Evolutionary conservation across 2,329 filamentous ascomycete species (phyloP), one percentile per base, ranked within the genome.

Genomic region (Colletotrichum salicis): DNA sequence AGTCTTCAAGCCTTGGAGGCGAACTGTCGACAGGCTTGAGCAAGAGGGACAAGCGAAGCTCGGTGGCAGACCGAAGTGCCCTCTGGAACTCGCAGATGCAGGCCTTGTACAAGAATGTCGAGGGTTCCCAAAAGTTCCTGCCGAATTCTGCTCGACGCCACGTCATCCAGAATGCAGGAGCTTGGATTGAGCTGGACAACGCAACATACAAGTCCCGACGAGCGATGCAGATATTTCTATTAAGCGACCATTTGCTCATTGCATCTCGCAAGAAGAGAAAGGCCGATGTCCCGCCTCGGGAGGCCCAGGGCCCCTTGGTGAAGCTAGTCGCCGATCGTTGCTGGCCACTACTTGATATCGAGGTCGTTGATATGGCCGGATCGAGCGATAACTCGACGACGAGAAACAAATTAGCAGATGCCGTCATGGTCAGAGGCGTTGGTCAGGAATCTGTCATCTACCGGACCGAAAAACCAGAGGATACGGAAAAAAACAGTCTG

Each of bases 151-250:
- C 93, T 24, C 96, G 95, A n/a, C 92, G 96, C 51, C 97, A 98
- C 80, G 95, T 99, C 57, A 90, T 98, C 2, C 92, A 97, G 80
- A 96, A 98, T 81, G 97, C 95, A 4, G 93, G 94, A 1, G 90
- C 93, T 59, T 99, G 96, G 96, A 93, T 98, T 71, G 96, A 99
- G 83, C 86, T 99, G 73, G 97, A 99, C 82, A 97, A 96, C 74
- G 96, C 96, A 12, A 99, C 96, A 0, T 98, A 97, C 91, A 98
- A 97, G 82, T 94, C 96, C 4, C 88, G 93, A 74, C 88, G 96
- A 54, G 92, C 95, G 33, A 95, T 98, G 81, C 94, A 97, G 79
- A 91, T 99, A 72, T 95, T 98, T 71, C 83, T 99, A 70, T 87
- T 99, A 3, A 99, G 98, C 79, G 96, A 99, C 78, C 95, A 99